Conservation (phyloP, 1,284 basidiomycete species). For the Cutaneotrichosporon spelunceum region DNA sequence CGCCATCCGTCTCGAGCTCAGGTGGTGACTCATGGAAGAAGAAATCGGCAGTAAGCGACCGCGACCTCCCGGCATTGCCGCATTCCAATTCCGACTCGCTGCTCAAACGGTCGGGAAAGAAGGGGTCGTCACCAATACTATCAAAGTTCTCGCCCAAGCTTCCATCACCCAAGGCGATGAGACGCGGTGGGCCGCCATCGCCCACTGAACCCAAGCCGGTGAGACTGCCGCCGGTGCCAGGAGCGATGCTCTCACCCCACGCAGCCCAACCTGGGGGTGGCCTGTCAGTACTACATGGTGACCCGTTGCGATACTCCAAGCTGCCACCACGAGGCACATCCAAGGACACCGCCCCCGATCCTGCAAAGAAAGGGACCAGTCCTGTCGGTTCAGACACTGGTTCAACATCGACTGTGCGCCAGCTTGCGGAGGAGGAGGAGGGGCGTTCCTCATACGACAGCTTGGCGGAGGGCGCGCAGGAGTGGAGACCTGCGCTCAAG, state of each 20-base stretch:
- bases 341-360: not conserved
- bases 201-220: not conserved
- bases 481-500: conserved; percentile 3
- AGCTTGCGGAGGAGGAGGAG: not conserved
- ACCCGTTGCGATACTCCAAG: conserved; percentile 5
- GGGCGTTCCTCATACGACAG: not conserved
- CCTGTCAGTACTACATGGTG: not conserved
- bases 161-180: not conserved
- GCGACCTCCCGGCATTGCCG: conserved; percentile 4
- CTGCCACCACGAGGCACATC: conserved; percentile 9
- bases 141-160: conserved; percentile 3
- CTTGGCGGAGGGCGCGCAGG: not conserved
- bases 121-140: not conserved
- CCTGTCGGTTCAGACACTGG: conserved; percentile 21
- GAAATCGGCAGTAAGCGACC: not conserved
- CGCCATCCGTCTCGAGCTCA: not conserved
- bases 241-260: not conserved
- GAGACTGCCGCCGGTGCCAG: not conserved
- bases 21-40: not conserved
- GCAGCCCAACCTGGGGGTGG: not conserved
- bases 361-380: conserved; percentile 11
- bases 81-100: too few relatives aligned
- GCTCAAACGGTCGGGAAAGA: not conserved
- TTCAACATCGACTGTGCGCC: conserved; percentile 18
- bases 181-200: not conserved